Conservation (phyloP, 2,329 filamentous ascomycete species). For the Niveomyces coronatus region DNA sequence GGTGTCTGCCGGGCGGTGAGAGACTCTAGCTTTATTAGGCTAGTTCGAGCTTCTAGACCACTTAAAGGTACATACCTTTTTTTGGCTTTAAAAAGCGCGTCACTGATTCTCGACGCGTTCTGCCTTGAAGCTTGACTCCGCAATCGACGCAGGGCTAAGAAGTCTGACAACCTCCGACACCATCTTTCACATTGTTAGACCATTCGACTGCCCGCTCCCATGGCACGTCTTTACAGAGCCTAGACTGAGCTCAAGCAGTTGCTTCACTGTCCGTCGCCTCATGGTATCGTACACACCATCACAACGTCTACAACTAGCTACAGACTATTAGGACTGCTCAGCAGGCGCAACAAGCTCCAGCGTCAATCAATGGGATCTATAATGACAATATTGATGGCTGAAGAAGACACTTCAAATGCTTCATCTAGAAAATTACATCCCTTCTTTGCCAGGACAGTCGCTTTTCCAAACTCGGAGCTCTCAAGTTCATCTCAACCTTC, state of each 20-base stretch:
- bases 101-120: conserved; percentile 7
- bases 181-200: too few relatives aligned
- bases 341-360: not conserved
- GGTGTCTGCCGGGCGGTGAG: conserved; percentile 6
- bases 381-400: conserved; percentile 34
- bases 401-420: conserved; percentile 25
- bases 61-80: conserved; percentile 13
- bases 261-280: too few relatives aligned
- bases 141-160: too few relatives aligned
- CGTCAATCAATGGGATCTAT: conserved; percentile 30
- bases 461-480: not conserved
- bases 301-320: too few relatives aligned
- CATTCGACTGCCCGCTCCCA: too few relatives aligned
- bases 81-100: not conserved
- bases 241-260: too few relatives aligned
- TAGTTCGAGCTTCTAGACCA: conserved; percentile 8
- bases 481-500: too few relatives aligned
- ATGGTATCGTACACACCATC: too few relatives aligned
- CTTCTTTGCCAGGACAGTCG: conserved; percentile 33
- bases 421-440: conserved; percentile 41
- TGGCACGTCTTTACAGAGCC: too few relatives aligned
- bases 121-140: too few relatives aligned
- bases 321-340: too few relatives aligned
- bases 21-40: conserved; percentile 14
- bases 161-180: too few relatives aligned